These are phyloP conservation scores for Amanita molliuscula DNA, from an alignment of 768 basidiomycete genomes.

Conservation along the genomic window DNA sequence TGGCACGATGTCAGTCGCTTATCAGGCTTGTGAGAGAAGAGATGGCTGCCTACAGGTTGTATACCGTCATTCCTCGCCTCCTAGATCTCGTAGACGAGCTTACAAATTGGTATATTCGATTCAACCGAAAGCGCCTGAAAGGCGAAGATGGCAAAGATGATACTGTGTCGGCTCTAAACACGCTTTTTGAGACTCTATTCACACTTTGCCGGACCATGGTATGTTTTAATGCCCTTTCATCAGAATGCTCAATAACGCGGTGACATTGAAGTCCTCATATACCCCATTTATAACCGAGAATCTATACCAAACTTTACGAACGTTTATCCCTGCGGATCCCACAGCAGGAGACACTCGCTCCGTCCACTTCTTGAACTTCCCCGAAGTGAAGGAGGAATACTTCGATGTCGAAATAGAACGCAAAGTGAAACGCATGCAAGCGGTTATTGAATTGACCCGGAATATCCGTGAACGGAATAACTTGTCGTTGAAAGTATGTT, in stretches of 20 bases:
- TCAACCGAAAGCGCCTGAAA: slow-evolving; percentile 93
- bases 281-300: slow-evolving; percentile 98
- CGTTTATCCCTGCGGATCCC: slow-evolving; percentile 75
- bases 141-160: slow-evolving; percentile 90
- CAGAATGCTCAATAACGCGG: neutral
- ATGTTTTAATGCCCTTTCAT: slow-evolving; percentile 9
- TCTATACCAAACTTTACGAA: slow-evolving; percentile 82
- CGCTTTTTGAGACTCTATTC: slow-evolving; percentile 89
- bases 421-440: slow-evolving; percentile 90
- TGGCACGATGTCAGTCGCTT: slow-evolving; percentile 95
- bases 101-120: slow-evolving; percentile 99
- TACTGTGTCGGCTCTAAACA: slow-evolving; percentile 82
- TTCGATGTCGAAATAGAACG: slow-evolving; percentile 90
- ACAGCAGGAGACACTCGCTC: slow-evolving; percentile 75
- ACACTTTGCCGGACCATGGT: slow-evolving; percentile 96
- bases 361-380: slow-evolving; percentile 92
- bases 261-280: slow-evolving; percentile 71
- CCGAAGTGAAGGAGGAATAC: slow-evolving; percentile 88
- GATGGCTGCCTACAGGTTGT: slow-evolving; percentile 96
- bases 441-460: slow-evolving; percentile 86
- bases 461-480: slow-evolving; percentile 81
- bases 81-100: slow-evolving; percentile 90
- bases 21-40: slow-evolving; percentile 87
- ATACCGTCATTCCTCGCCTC: slow-evolving; percentile 94
- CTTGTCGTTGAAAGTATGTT: slow-evolving; percentile 78